Base-by-base conservation (phyloP, 306 rosid genomes). In the Begonia fuchsioides region DNA sequence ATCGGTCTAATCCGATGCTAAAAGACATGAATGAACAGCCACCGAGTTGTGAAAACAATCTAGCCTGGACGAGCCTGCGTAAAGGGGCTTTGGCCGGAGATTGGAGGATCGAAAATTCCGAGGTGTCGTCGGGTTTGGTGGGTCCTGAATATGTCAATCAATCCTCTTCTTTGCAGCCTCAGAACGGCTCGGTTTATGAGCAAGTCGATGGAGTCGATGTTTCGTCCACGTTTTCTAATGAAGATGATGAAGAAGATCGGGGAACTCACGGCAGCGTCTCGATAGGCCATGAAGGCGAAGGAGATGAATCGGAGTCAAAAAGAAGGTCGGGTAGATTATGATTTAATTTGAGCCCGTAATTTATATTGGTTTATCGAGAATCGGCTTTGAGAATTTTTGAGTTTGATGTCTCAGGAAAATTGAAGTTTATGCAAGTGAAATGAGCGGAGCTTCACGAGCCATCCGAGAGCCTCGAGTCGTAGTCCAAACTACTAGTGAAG, bases 391-490 rank as follows among this genome's bases (percentile, higher is more conserved):
- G 5, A 8, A 26, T 26, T 26, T 8, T 1, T 26, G 3, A 4
- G 8, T 26, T 43, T 56, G 14, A 39, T 66, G 59, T 74, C 55
- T 58, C 76, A 90, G 95, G 90, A 90, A 81, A 71, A 71, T 84
- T 18, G 98, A 90, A 66, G 78, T 84, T 18, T 81, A 68, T 75
- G 85, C 83, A 57, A 60, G 85, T 8, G 95, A 90, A 58, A 64
- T 82, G 94, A 81, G 95, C 58, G 98, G 98, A 60, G 95, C 98
- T 59, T 73, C 95, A 39, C 81, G 98, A 77, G 95, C 95, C 45
- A 81, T 90, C 39, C 87, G 94, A 2, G 98, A 90, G 72, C 98
- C 98, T 44, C 76, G 98, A 76, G 98, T 90, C 51, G 98, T 90
- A 18, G 98, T 90, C 54, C 98, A 90, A 69, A 90, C 98, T 20